Conservation (phyloP, 306 rosid species). For the Rosa multiflora region DNA sequence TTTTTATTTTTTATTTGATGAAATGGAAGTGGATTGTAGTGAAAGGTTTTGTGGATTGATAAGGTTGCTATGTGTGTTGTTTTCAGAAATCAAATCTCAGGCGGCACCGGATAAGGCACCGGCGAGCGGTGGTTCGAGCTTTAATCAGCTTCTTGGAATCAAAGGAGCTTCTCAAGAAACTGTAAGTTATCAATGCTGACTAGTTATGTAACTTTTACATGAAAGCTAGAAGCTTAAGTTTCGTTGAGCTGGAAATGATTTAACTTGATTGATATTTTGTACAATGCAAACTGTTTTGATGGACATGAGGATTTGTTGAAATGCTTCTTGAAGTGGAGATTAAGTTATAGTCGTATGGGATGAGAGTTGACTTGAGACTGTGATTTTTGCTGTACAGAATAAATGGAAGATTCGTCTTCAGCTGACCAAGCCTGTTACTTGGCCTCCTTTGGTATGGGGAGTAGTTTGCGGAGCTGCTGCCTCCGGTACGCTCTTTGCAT, state of each 20-base stretch:
- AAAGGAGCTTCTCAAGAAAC: slow-evolving; percentile 64
- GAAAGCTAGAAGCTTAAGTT: neutral
- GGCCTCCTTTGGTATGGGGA: slow-evolving; percentile 99
- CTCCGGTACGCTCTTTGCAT: slow-evolving; percentile 57
- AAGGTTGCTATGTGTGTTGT: neutral
- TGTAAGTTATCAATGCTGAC: slow-evolving; percentile 29
- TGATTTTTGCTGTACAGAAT: slow-evolving; percentile 56
- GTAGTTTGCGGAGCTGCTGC: slow-evolving; percentile 99
- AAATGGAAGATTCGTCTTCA: slow-evolving; percentile 98
- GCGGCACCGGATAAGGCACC: slow-evolving; percentile 54
- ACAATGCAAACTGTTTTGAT: neutral
- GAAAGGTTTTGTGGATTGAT: neutral
- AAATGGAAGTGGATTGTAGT: neutral
- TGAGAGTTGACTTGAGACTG: slow-evolving; percentile 14
- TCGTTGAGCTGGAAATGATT: neutral
- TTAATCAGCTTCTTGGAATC: slow-evolving; percentile 67
- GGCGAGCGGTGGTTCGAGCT: slow-evolving; percentile 44
- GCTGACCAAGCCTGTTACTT: slow-evolving; percentile 95
- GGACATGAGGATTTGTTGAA: neutral
- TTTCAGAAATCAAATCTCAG: slow-evolving; percentile 43
- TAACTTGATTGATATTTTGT: neutral
- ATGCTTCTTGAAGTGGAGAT: neutral
- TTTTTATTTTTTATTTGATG: neutral
- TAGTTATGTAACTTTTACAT: neutral
- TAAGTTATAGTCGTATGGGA: neutral